These are phyloP conservation scores for Lactarius deliciosus DNA, from an alignment of 768 basidiomycete genomes.

Conservation along the genomic window DNA sequence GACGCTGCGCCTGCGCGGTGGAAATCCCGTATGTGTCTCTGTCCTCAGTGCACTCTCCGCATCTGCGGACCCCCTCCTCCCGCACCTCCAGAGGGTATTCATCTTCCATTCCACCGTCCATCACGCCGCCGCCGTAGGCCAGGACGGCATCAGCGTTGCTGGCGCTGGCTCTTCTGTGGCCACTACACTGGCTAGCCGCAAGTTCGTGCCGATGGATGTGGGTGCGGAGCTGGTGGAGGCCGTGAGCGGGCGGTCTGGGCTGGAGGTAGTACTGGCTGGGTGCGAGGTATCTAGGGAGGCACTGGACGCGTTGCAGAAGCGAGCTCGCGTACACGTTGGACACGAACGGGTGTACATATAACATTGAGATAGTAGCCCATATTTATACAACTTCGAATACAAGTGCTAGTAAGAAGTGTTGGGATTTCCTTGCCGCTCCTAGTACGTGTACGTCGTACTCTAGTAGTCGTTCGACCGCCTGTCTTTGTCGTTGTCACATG, in stretches of 20 bases:
- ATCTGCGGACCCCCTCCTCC: background rate
- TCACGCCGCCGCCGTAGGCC: background rate
- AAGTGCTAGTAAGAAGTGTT: too few species aligned
- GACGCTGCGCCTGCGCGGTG: background rate
- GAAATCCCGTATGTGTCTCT: background rate
- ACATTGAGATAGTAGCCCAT: background rate
- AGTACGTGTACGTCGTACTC: too few species aligned
- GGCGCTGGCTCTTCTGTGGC: background rate
- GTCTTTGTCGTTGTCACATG: too few species aligned
- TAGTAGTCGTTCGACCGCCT: too few species aligned
- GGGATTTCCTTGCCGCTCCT: too few species aligned
- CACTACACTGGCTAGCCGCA: background rate
- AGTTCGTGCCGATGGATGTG: background rate
- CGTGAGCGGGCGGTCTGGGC: slow-evolving; percentile 3
- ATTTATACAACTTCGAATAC: too few species aligned
- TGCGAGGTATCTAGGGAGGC: slow-evolving; percentile 1
- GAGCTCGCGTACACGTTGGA: slow-evolving; percentile 7
- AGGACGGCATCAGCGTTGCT: background rate
- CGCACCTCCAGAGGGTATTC: slow-evolving; percentile 15
- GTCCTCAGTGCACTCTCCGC: background rate
- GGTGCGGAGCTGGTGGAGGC: slow-evolving; percentile 12
- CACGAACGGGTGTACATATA: slow-evolving; percentile 18
- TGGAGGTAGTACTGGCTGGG: slow-evolving; percentile 15
- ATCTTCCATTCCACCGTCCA: background rate
- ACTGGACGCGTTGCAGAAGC: slow-evolving; percentile 9